Conservation (phyloP, 2,329 filamentous ascomycete genomes). For the Epichloe aotearoae region DNA sequence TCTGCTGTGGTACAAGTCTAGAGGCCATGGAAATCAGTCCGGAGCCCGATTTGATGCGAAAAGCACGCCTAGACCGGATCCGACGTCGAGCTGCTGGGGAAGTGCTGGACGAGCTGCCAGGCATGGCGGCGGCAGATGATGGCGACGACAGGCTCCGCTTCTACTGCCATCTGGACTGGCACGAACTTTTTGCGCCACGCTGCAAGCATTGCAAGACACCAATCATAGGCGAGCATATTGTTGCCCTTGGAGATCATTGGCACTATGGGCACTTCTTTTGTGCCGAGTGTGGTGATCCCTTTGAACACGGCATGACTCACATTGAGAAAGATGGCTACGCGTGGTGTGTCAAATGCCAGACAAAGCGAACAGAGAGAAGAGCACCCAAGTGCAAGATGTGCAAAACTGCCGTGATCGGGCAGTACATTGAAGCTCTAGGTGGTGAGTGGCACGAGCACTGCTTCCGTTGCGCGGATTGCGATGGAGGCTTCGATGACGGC, state of each 20-base stretch:
- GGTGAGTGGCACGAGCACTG: slow-evolving; percentile 89
- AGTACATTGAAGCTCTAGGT: slow-evolving; percentile 79
- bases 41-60: slow-evolving; percentile 63
- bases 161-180: slow-evolving; percentile 98
- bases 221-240: slow-evolving; percentile 87
- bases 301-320: slow-evolving; percentile 55
- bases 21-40: slow-evolving; percentile 95
- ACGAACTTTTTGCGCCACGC: slow-evolving; percentile 81
- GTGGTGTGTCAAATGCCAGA: slow-evolving; percentile 91
- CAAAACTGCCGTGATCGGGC: slow-evolving; percentile 69
- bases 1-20: slow-evolving; percentile 72
- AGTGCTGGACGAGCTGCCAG: slow-evolving; percentile 46
- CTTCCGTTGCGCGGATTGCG: slow-evolving; percentile 63
- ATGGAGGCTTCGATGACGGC: slow-evolving; percentile 48
- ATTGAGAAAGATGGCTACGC: slow-evolving; percentile 96
- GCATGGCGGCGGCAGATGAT: slow-evolving; percentile 54
- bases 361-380: slow-evolving; percentile 75
- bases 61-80: slow-evolving; percentile 62
- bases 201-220: slow-evolving; percentile 96
- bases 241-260: slow-evolving; percentile 91
- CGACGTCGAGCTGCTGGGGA: slow-evolving; percentile 44
- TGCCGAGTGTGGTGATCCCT: slow-evolving; percentile 94
- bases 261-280: slow-evolving; percentile 98
- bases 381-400: slow-evolving; percentile 83
- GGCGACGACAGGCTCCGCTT: slow-evolving; percentile 66